Base-by-base conservation (phyloP, 2,329 filamentous ascomycete genomes). In the Chlorencoelia australis region DNA sequence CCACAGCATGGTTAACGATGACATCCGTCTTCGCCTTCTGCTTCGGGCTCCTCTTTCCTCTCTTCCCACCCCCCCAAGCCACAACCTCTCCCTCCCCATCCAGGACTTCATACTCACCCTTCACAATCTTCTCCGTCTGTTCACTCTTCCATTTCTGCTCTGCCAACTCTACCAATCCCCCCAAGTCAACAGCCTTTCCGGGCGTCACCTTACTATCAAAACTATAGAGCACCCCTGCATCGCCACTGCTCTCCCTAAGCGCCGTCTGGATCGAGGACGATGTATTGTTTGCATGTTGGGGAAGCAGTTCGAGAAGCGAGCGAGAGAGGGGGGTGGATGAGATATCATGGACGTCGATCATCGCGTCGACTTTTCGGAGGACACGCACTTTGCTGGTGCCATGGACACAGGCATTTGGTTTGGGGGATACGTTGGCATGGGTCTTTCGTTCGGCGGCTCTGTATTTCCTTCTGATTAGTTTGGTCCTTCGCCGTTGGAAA, bases 91-190 rank as follows among this genome's bases (percentile, higher is more conserved):
- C 55, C 4, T 50, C 39, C n/a, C 40, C 42, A 41, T 58, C 55
- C 18, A 58, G 31, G 13, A 58, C 51, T 42, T 57, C 55, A 30
- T 56, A 58, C 33, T 58, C 55, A 6, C 44, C 49, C 29, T 45
- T 46, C 7, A 58, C 41, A 22, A 58, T 52, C 37, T 47, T 48
- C 16, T 58, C 55, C 2, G 52, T 57, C 37, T 56, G 50, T 35
- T 54, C 48, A 21, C 33, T 49, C 15, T 40, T 40, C 48, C 49
- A 57, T 34, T 49, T 51, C 45, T 51, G 35, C 43, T 58, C 55
- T 1, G 55, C 55, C 4, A 46, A 32, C 15, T 58, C 55, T 9
- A 58, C 48, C 10, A 58, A 35, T 3, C 45, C 42, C 9, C 50
- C 51, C 3, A 58, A 41, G 27, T 49, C 49, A 5, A 57, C 43